phyloP scores from a whole-genome alignment of 1,139 yeast species.

The Zygoascus sp. region DNA sequence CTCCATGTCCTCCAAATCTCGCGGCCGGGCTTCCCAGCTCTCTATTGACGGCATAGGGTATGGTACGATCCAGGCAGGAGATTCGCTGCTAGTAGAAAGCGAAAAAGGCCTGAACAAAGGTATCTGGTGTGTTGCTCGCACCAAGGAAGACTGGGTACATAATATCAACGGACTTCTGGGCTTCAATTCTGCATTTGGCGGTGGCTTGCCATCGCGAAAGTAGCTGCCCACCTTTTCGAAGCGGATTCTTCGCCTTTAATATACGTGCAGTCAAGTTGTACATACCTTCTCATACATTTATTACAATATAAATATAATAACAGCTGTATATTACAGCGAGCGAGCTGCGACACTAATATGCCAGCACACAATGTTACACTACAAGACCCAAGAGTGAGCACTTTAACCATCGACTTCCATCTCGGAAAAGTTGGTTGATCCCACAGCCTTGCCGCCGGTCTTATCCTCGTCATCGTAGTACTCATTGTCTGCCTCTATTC shows the following conservation, averaged over 20 bases:
- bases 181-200: slow-evolving; percentile 75
- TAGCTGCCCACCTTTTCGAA: too few species aligned
- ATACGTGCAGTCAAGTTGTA: too few species aligned
- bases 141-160: slow-evolving; percentile 84
- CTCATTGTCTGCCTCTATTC: slow-evolving; percentile 40
- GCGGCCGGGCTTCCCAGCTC: slow-evolving; percentile 40
- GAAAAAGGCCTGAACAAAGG: slow-evolving; percentile 46
- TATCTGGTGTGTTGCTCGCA: slow-evolving; percentile 82
- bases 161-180: slow-evolving; percentile 86
- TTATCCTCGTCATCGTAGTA: slow-evolving; percentile 38
- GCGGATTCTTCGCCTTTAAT: too few species aligned
- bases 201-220: slow-evolving; percentile 14
- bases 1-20: slow-evolving; percentile 41
- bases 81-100: slow-evolving; percentile 60
- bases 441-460: slow-evolving; percentile 28
- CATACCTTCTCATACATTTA: too few species aligned
- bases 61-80: slow-evolving; percentile 60
- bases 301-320: slow-evolving; percentile 8
- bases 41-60: slow-evolving; percentile 80
- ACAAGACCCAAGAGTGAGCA: slow-evolving; percentile 1
- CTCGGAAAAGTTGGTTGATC: slow-evolving; percentile 20
- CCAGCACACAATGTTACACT: neutral
- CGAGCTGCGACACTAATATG: too few species aligned
- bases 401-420: slow-evolving; percentile 20
- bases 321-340: neutral